phyloP scores from a whole-genome alignment of 2,329 filamentous ascomycete genomes.

The Cadophora luteo-olivacea region DNA sequence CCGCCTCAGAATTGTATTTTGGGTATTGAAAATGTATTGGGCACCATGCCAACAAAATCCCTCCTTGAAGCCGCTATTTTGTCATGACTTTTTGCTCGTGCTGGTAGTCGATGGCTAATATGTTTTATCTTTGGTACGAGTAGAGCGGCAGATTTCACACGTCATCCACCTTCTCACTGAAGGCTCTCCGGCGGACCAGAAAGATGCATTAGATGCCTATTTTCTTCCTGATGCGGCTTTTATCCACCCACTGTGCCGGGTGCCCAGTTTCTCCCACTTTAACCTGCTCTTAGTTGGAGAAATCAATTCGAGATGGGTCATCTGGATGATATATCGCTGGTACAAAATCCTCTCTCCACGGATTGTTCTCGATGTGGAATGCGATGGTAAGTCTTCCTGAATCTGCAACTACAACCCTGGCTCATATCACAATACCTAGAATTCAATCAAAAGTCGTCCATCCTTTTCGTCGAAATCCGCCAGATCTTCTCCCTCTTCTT shows the following conservation, averaged over 20 bases:
- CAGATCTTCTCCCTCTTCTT: slow-evolving; percentile 82
- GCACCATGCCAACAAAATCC: background rate
- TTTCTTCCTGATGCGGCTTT: slow-evolving; percentile 78
- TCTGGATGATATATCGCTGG: slow-evolving; percentile 78
- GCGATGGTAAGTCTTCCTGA: slow-evolving; percentile 50
- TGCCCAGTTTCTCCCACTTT: slow-evolving; percentile 58
- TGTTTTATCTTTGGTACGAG: background rate
- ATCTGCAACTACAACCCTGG: background rate
- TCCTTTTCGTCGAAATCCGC: slow-evolving; percentile 76
- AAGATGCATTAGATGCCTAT: slow-evolving; percentile 69
- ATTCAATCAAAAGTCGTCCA: slow-evolving; percentile 68
- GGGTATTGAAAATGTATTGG: slow-evolving; percentile 19
- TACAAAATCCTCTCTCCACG: slow-evolving; percentile 83
- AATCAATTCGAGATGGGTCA: slow-evolving; percentile 68
- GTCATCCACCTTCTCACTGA: slow-evolving; percentile 75
- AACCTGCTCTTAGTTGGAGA: slow-evolving; percentile 50
- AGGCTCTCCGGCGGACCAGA: slow-evolving; percentile 70
- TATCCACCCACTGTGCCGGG: slow-evolving; percentile 78
- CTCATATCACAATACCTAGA: slow-evolving; percentile 52
- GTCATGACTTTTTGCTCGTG: too few relatives aligned
- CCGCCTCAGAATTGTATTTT: background rate
- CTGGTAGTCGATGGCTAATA: background rate
- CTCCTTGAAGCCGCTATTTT: too few relatives aligned
- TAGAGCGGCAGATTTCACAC: slow-evolving; percentile 64
- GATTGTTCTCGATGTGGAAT: slow-evolving; percentile 72